Base-by-base conservation (phyloP, 2,329 filamentous ascomycete species). In the Ilyonectria mors-panacis region DNA sequence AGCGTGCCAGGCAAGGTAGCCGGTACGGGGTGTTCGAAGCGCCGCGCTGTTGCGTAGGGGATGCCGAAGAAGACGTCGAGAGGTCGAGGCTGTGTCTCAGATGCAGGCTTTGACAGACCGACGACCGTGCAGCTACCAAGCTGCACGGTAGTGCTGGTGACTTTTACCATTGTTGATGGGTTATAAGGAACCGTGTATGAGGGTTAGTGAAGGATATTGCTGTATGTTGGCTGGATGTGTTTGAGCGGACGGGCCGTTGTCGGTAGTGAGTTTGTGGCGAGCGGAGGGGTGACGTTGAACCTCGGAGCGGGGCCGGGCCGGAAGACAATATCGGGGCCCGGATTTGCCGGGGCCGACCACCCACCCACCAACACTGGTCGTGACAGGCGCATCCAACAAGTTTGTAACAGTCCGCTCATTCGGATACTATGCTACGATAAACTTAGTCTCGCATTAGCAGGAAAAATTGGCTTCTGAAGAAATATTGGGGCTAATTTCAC, bases 41-140 rank as follows among this genome's bases (percentile, higher is more conserved):
- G 86, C 77, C 81, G 85, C 73, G 77, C 77, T 23, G 79, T 81
- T 17, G 84, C 86, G 68, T 83, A 88, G 1, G 86, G 85, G 33
- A 88, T 81, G 56, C 85, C 85, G 50, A 83, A 81, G 75, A 85
- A 88, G 12, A 81, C 81, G 45, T 87, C 84, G 47, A 88, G 70
- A 17, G 80, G 71, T 54, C 80, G 82, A 4, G 85, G 83, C 28
- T 79, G 78, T 13, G 73, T 68, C 9, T 60, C 30, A 10, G 73
- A 72, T 4, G 73, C 69, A 2, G 71, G 65, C 55, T 72, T 70
- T 4, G 64, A 66, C n/a, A 56, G 66, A 56, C 77, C 77, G 8
- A 66, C 17, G 63, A 78, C 59, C 58, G 65, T 68, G 64, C 72
- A 71, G 59, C 69, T 71, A 58, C 73, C 73, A 59, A 75, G 58